phyloP scores from a whole-genome alignment of 2,329 filamentous ascomycete genomes.

The Alternaria solani region DNA sequence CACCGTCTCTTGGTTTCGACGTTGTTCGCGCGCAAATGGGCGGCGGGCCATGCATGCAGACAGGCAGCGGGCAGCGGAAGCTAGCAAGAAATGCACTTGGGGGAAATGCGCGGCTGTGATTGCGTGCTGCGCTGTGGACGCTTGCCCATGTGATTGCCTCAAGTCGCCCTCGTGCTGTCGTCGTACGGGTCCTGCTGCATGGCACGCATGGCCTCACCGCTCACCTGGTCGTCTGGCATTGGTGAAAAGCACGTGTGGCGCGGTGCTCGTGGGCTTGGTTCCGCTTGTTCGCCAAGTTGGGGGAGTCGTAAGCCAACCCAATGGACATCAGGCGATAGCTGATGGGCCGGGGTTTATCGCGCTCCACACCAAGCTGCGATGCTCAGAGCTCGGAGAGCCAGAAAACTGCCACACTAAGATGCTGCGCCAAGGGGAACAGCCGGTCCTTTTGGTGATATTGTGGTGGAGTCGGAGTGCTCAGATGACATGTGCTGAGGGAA shows the following conservation, averaged over 20 bases:
- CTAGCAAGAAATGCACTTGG: neutral
- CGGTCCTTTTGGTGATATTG: neutral
- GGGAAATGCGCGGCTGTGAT: neutral
- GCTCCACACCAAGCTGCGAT: neutral
- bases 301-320: conserved; percentile 1
- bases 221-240: neutral
- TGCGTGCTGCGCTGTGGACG: neutral
- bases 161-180: neutral
- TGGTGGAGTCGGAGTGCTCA: conserved; percentile 1
- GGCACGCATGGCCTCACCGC: conserved; percentile 1
- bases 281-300: neutral
- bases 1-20: conserved; percentile 3
- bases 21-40: neutral
- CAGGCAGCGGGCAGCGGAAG: conserved; percentile 2
- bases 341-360: neutral
- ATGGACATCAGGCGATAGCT: neutral
- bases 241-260: neutral
- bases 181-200: neutral
- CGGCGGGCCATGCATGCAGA: neutral
- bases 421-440: neutral
- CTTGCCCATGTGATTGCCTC: neutral
- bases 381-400: neutral
- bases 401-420: neutral
- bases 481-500: conserved; percentile 4
- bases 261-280: neutral